A percentile compares a stretch with the other conserved stretches of the same genome.
Evolutionary conservation across 2,329 filamentous ascomycete genomes (phyloP).

Genomic region (Colletotrichum sublineola): DNA sequence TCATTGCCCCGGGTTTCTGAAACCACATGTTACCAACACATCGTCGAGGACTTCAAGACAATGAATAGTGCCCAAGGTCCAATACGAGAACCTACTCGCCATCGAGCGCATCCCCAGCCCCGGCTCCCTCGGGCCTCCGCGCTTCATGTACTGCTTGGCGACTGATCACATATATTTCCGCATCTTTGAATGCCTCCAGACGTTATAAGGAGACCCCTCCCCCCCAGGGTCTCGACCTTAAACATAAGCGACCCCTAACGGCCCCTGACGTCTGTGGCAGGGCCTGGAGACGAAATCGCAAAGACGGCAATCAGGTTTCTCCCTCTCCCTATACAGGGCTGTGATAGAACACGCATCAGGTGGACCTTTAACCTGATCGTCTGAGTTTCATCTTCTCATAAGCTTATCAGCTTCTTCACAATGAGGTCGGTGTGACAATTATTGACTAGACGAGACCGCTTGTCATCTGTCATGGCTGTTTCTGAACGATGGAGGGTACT

Average conservation of each 20-base stretch:
- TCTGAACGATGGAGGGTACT: background rate
- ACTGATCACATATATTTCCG: background rate
- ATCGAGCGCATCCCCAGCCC: background rate
- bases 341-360: background rate
- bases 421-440: background rate
- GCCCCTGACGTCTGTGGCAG: background rate
- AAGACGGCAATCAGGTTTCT: background rate
- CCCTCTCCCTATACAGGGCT: background rate
- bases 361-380: background rate
- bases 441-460: background rate
- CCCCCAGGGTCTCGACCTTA: background rate
- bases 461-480: background rate
- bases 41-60: background rate
- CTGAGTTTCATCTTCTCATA: background rate
- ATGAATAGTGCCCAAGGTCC: background rate
- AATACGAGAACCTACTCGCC: background rate
- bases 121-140: background rate
- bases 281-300: background rate
- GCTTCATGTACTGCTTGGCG: background rate
- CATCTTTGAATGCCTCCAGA: background rate
- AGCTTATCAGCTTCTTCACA: background rate
- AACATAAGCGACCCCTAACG: background rate
- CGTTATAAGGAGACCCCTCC: background rate
- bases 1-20: too few species aligned
- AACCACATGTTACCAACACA: background rate